phyloP scores from a whole-genome alignment of 306 rosid genomes.

The Senna tora region DNA sequence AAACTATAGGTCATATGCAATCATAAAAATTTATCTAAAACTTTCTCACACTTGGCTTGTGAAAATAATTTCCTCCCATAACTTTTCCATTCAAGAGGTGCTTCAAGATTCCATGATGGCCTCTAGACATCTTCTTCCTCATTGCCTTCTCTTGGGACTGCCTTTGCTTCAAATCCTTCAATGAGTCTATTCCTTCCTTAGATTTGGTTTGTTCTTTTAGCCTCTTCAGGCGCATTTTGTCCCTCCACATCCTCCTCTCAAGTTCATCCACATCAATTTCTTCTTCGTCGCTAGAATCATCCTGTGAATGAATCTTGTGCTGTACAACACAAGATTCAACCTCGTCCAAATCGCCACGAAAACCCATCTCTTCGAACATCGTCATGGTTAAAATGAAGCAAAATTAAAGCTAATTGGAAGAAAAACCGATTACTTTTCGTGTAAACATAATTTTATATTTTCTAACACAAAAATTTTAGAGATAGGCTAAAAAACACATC shows the following conservation, averaged over 20 bases:
- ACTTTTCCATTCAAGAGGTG: too few species aligned
- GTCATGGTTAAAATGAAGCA: conserved; percentile 44
- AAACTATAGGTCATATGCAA: too few species aligned
- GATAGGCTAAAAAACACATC: too few species aligned
- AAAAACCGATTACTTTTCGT: too few species aligned
- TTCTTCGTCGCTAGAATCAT: conserved; percentile 72
- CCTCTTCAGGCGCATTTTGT: conserved; percentile 59
- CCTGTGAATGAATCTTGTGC: too few species aligned
- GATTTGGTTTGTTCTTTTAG: conserved; percentile 62
- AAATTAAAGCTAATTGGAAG: too few species aligned
- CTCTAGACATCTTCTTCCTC: conserved; percentile 86
- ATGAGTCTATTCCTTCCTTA: conserved; percentile 61
- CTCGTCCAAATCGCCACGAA: conserved; percentile 61
- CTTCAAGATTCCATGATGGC: conserved; percentile 79
- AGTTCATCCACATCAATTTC: conserved; percentile 72
- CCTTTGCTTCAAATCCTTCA: conserved; percentile 59
- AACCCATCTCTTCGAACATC: conserved; percentile 60
- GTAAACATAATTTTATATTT: too few species aligned
- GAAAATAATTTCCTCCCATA: too few species aligned
- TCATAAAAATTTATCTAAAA: too few species aligned
- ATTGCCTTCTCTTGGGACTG: conserved; percentile 80
- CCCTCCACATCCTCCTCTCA: conserved; percentile 78
- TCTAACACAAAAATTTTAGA: too few species aligned
- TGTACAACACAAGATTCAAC: too few species aligned
- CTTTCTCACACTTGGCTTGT: too few species aligned